Percentiles rank a stretch among this genome's conserved stretches.
Conservation (phyloP, 768 basidiomycete genomes). For the Leccinum boreale region DNA sequence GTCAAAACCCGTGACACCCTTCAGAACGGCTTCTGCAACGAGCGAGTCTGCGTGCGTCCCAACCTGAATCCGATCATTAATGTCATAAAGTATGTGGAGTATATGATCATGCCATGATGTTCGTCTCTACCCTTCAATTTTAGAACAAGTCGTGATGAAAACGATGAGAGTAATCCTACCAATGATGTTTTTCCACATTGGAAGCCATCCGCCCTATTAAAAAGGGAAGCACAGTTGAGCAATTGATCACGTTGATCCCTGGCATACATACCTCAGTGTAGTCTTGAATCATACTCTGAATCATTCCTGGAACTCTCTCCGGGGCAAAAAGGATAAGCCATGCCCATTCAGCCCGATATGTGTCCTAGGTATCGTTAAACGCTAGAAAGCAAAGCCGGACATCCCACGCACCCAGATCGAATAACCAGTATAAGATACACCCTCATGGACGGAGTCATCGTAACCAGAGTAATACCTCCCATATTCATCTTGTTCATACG, state of each 20-base stretch:
- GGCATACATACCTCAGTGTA: slow-evolving; percentile 51
- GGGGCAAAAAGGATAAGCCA: slow-evolving; percentile 77
- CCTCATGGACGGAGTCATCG: slow-evolving; percentile 58
- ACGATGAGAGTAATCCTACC: slow-evolving; percentile 33
- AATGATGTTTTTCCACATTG: slow-evolving; percentile 89
- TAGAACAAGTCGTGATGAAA: background rate
- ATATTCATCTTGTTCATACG: slow-evolving; percentile 69
- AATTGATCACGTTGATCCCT: background rate
- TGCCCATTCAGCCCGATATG: slow-evolving; percentile 74
- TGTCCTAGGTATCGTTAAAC: slow-evolving; percentile 50
- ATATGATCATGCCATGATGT: slow-evolving; percentile 60
- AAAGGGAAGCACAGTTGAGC: background rate
- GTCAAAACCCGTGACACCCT: slow-evolving; percentile 64
- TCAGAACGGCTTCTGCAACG: slow-evolving; percentile 66
- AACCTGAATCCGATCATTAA: slow-evolving; percentile 39
- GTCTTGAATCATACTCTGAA: slow-evolving; percentile 78
- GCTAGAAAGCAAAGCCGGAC: background rate
- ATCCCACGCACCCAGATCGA: slow-evolving; percentile 62
- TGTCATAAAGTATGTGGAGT: background rate
- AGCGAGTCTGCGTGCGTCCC: slow-evolving; percentile 79
- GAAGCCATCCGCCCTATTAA: slow-evolving; percentile 69
- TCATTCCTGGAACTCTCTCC: slow-evolving; percentile 72
- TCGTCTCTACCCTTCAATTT: slow-evolving; percentile 50
- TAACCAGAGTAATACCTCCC: slow-evolving; percentile 76
- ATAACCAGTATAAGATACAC: slow-evolving; percentile 76